phyloP scores from a whole-genome alignment of 371 early-diverging fungal genomes.

The Zychaea mexicana region DNA sequence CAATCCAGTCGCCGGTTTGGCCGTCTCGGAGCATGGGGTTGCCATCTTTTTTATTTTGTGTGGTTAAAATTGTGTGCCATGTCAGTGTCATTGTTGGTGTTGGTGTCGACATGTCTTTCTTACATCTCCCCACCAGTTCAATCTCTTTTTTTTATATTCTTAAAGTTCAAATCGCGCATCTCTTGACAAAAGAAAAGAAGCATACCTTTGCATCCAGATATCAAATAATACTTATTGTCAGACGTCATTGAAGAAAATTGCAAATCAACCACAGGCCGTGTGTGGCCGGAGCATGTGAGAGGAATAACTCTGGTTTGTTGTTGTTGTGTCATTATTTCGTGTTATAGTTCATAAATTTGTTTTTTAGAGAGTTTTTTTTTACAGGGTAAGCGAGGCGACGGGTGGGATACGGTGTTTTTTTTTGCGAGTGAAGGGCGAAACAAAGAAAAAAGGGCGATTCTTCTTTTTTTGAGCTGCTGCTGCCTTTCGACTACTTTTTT shows the following conservation, averaged over 20 bases:
- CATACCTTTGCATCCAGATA: conserved; percentile 88
- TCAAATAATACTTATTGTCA: conserved; percentile 75
- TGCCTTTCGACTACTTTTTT: background rate
- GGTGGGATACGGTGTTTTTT: too few relatives aligned
- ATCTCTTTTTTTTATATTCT: background rate
- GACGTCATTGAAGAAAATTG: conserved; percentile 72
- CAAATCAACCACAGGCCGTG: conserved; percentile 87
- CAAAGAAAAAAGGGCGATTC: background rate
- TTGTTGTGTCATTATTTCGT: background rate
- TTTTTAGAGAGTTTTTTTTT: too few relatives aligned
- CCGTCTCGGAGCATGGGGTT: conserved; percentile 88
- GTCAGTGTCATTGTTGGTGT: background rate
- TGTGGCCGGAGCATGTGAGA: conserved; percentile 87
- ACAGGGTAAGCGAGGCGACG: too few relatives aligned
- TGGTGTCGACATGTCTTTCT: background rate
- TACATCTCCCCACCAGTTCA: background rate
- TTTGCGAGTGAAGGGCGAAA: background rate
- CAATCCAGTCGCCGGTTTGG: conserved; percentile 90
- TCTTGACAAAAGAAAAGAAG: background rate
- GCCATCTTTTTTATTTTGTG: conserved; percentile 57
- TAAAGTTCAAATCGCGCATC: background rate
- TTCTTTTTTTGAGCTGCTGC: background rate
- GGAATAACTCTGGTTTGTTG: conserved; percentile 50
- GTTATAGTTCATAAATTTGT: too few relatives aligned
- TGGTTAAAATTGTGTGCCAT: background rate